Evolutionary conservation across 129 eudicot genomes (phyloP).

Genomic region (Sambucus nigra): DNA sequence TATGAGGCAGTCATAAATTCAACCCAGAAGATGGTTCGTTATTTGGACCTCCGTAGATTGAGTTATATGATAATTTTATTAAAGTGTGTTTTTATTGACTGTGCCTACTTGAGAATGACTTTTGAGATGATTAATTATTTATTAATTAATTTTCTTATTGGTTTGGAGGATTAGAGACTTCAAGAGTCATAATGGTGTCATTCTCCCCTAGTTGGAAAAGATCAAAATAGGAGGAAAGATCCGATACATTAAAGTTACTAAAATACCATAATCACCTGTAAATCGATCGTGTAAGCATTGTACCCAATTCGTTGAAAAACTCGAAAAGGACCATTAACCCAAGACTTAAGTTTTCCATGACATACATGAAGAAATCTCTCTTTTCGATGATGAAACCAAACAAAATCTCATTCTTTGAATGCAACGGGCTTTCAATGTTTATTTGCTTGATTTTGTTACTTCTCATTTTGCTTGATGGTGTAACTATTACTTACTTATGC

Average conservation of each 20-base stretch:
- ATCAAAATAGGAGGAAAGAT: slow-evolving; percentile 1
- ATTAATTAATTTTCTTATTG: too few species aligned
- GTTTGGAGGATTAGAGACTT: too few species aligned
- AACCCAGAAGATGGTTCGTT: too few species aligned
- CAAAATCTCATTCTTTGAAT: slow-evolving; percentile 6
- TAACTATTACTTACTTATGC: slow-evolving; percentile 3
- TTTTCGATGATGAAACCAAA: too few species aligned
- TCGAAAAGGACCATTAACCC: slow-evolving; percentile 3
- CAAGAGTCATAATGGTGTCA: too few species aligned
- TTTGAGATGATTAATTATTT: too few species aligned
- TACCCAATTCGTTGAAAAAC: background rate
- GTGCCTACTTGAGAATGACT: too few species aligned
- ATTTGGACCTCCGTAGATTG: too few species aligned
- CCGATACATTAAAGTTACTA: slow-evolving; percentile 1
- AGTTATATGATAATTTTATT: too few species aligned
- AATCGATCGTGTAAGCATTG: slow-evolving; percentile 2
- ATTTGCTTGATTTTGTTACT: background rate
- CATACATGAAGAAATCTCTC: background rate
- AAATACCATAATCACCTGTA: background rate
- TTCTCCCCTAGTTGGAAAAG: too few species aligned
- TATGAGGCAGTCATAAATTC: too few species aligned
- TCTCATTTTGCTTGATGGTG: background rate
- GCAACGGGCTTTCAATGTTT: background rate
- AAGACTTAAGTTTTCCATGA: background rate
- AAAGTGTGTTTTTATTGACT: too few species aligned